Evolutionary conservation across 129 eudicot species (phyloP), one percentile per base, ranked within the genome.

Genomic region (Scalesia atractyloides): DNA sequence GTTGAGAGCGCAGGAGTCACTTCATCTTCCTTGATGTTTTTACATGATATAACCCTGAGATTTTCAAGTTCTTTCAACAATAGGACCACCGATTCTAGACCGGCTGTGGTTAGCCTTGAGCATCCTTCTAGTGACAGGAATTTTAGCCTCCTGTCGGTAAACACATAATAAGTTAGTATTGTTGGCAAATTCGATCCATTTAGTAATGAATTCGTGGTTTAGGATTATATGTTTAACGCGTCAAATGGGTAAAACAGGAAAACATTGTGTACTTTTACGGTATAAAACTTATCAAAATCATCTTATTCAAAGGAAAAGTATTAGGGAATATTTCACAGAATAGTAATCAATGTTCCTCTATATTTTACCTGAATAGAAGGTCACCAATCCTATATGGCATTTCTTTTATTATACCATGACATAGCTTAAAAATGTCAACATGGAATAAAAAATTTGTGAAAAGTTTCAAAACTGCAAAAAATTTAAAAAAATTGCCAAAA

Each of bases 71-170:
- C 88, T 67, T 84, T 83, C 85, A 88, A 86, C 14, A 69, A 69
- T 52, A 77, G 82, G 51, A 91, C 62, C 0, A 83, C 87, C 18
- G 78, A 71, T 66, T 95, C 97, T 63, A 95, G 72, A 26, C 91
- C 95, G 57, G 19, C 51, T 17, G 88, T 82, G 18, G 97, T 90
- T 44, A 95, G 76, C 85, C 83, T 46, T 22, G 88, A 84, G 80
- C 97, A 95, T 70, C 99, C 97, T 82, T 95, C 95, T 52, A 95
- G 68, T 13, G 91, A 84, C 51, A 91, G 46, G 10, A 64, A 80
- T 48, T 73, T 88, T 50, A 88, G 79, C 70, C 89, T 83, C 89
- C 97, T 95, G 92, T 44, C 20, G 47, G 5, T 34, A 73, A 50
- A 68, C 1, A 56, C 2, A 56, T n/a, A 24, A 4, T 15, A 66